Base-by-base conservation (phyloP, 768 basidiomycete genomes). In the Cantharellus anzutake region DNA sequence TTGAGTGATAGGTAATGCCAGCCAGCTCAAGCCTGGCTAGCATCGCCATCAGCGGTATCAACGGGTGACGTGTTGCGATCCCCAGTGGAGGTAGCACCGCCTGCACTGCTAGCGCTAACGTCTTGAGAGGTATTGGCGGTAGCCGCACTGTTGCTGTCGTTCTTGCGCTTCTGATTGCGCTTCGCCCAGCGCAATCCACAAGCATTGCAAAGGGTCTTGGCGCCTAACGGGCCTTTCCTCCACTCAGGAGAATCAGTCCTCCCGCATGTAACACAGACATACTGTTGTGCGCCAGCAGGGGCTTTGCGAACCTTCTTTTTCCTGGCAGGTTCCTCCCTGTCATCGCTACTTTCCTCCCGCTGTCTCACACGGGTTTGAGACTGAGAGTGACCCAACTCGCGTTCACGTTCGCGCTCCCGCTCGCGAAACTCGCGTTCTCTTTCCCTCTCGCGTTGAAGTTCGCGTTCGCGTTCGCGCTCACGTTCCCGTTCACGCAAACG, bases 201-300 rank as follows among this genome's bases (percentile, higher is more conserved):
- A 2, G 92, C 92, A 70, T 97, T 96, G 74, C 94, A 97, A 3
- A 97, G 72, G n/a, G 94, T 96, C 73, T 97, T 99, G 1, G 94
- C 91, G 41, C 94, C 94, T 59, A 80, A 76, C 1, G 94, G 94
- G 5, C 94, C 94, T 87, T 63, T 93, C 65, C 94, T 79, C 94
- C 94, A 99, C 72, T 99, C 94, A 0, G 96, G 93, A 48, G 90
- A 93, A 70, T 92, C 89, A 1, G 93, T 97, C 61, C 90, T 77
- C 16, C 96, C 96, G 65, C 94, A 99, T 11, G 84, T 90, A 40
- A 87, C 77, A 67, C 92, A 97, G 5, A 93, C 88, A 67, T 90
- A 80, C 66, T 85, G 84, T 59, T 76, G 71, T 4, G 71, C 67
- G 42, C 39, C 56, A 40, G 5, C 41, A 42, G 11, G 14, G 56